Percentiles rank a stretch among this genome's conserved stretches.
phyloP scores from a whole-genome alignment of 2,329 filamentous ascomycete genomes.

The Ceratocystis ficicola region DNA sequence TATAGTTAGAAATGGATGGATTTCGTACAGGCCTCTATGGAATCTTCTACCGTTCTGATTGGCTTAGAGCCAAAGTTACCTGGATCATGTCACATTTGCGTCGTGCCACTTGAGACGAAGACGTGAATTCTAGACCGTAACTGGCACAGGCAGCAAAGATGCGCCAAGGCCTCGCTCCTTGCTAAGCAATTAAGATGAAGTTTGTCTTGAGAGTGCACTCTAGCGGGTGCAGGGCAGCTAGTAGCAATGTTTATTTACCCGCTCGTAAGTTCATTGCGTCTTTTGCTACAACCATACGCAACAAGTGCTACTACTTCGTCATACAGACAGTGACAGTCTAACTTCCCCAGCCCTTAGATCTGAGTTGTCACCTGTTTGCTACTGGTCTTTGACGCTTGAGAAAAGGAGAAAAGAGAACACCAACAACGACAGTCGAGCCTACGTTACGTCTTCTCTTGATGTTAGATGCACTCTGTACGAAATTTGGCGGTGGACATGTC shows the following conservation, averaged over 20 bases:
- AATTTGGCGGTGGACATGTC: too few species aligned
- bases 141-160: background rate
- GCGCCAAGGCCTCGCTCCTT: background rate
- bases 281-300: background rate
- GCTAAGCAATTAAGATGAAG: background rate
- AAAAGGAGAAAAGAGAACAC: background rate
- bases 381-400: background rate
- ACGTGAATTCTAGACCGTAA: background rate
- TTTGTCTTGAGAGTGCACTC: background rate
- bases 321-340: background rate
- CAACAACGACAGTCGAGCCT: background rate
- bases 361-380: background rate
- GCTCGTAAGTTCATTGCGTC: background rate
- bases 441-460: background rate
- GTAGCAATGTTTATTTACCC: background rate
- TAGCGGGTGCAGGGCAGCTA: background rate
- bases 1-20: background rate
- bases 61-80: background rate
- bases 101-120: slow-evolving; percentile 3
- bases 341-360: background rate
- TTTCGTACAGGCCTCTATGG: background rate
- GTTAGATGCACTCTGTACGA: too few species aligned
- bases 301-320: background rate
- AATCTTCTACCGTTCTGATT: background rate
- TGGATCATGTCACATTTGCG: background rate